Evolutionary conservation across 2,329 filamentous ascomycete species (phyloP).

Genomic region (Arthrocladium fulminans): DNA sequence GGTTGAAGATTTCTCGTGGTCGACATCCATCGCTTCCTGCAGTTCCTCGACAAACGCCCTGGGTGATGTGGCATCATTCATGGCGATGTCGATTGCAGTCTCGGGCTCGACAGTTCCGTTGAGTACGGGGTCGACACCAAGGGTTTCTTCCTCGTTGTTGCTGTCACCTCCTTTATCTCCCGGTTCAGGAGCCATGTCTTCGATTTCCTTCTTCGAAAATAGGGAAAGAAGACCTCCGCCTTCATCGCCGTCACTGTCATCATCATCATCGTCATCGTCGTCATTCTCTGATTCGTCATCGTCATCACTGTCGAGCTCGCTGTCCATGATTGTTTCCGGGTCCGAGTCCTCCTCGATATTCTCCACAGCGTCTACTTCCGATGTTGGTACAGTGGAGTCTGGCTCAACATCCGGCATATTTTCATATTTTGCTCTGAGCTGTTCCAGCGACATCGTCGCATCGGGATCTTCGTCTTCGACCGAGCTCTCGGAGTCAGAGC

Average conservation of each 20-base stretch:
- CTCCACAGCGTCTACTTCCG: constrained; percentile 16
- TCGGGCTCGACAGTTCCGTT: constrained; percentile 13
- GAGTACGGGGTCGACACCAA: not conserved
- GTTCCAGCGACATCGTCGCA: constrained; percentile 38
- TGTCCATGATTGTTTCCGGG: constrained; percentile 36
- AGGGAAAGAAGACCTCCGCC: constrained; percentile 37
- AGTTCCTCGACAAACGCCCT: constrained; percentile 3
- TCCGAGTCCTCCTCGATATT: constrained; percentile 25
- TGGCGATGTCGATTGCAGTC: not conserved
- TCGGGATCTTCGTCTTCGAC: constrained; percentile 37
- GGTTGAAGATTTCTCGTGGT: not conserved
- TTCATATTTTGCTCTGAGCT: constrained; percentile 41
- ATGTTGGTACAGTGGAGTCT: not conserved
- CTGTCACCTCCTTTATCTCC: constrained; percentile 16
- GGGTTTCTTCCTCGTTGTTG: constrained; percentile 30
- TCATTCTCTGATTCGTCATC: constrained; percentile 43
- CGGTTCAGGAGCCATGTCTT: constrained; percentile 14
- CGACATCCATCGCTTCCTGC: constrained; percentile 1
- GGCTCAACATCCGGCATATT: constrained; percentile 27
- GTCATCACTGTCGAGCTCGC: constrained; percentile 39
- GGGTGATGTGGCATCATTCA: not conserved
- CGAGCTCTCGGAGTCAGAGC: constrained; percentile 35
- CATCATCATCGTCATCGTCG: constrained; percentile 33
- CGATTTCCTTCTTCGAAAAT: constrained; percentile 37
- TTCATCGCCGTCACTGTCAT: constrained; percentile 39